phyloP scores from a whole-genome alignment of 2,329 filamentous ascomycete species.

The Daldinia sp. region DNA sequence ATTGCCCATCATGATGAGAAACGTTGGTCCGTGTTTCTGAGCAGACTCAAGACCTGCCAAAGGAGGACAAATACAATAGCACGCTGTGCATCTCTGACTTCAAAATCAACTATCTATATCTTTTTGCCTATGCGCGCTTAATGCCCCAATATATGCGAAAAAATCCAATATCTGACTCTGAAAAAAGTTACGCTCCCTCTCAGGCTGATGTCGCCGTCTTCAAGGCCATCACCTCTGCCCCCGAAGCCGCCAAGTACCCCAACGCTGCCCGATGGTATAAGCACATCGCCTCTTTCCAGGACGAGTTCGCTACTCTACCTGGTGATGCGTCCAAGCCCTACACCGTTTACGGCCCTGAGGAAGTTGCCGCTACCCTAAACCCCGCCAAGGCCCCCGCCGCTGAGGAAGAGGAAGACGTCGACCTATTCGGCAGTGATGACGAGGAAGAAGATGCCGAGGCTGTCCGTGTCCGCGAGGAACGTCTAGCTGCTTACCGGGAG shows the following conservation, averaged over 20 bases:
- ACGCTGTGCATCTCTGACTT: slow-evolving; percentile 50
- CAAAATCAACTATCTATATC: slow-evolving; percentile 4
- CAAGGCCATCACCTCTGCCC: slow-evolving; percentile 82
- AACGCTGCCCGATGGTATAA: slow-evolving; percentile 98
- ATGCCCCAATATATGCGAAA: not conserved
- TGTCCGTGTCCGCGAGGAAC: slow-evolving; percentile 83
- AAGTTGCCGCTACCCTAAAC: slow-evolving; percentile 79
- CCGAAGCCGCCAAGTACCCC: slow-evolving; percentile 87
- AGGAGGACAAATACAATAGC: slow-evolving; percentile 50
- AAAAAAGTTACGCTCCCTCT: slow-evolving; percentile 67
- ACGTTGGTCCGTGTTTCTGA: slow-evolving; percentile 85
- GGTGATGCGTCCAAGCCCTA: slow-evolving; percentile 90
- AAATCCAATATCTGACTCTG: slow-evolving; percentile 32
- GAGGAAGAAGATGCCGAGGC: slow-evolving; percentile 95
- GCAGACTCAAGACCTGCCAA: slow-evolving; percentile 79
- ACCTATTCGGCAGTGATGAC: slow-evolving; percentile 91
- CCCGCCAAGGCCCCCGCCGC: slow-evolving; percentile 78
- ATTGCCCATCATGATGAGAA: slow-evolving; percentile 68
- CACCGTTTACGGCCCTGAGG: slow-evolving; percentile 91
- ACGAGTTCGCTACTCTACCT: slow-evolving; percentile 88
- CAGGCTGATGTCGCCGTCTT: slow-evolving; percentile 97
- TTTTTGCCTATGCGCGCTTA: not conserved
- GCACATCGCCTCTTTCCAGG: slow-evolving; percentile 92
- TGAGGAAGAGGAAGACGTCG: slow-evolving; percentile 82
- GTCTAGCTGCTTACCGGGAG: slow-evolving; percentile 90